A percentile compares a stretch with the other conserved stretches of the same genome.
These are phyloP conservation scores for Myxozyma neotropica DNA, from an alignment of 805 yeast genomes.

Conservation along the genomic window DNA sequence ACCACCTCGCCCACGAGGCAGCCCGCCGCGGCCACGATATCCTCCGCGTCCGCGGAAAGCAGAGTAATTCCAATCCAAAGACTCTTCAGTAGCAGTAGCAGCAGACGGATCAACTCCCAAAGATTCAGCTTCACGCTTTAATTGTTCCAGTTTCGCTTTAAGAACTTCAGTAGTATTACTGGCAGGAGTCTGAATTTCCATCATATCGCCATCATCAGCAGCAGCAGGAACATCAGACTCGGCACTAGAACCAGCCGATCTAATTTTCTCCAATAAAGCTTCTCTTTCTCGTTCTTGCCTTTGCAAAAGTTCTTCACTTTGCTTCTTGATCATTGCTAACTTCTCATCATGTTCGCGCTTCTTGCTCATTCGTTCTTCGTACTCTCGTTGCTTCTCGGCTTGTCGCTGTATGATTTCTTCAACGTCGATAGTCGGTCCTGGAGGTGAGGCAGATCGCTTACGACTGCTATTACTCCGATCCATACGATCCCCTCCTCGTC, in stretches of 20 bases:
- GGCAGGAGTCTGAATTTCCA: neutral
- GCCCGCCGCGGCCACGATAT: conserved; percentile 34
- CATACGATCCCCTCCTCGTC: conserved; percentile 1
- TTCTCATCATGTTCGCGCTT: conserved; percentile 43
- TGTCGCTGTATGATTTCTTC: conserved; percentile 47
- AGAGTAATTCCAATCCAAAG: conserved; percentile 8
- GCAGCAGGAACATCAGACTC: conserved; percentile 7
- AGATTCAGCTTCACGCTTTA: conserved; percentile 42
- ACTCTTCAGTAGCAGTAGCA: conserved; percentile 18
- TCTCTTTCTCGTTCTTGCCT: conserved; percentile 43
- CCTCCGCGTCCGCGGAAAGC: conserved; percentile 31
- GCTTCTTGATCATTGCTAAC: conserved; percentile 42
- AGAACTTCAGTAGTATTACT: conserved; percentile 38
- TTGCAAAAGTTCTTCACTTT: conserved; percentile 45
- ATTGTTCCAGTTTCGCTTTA: conserved; percentile 41
- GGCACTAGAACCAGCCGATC: conserved; percentile 15
- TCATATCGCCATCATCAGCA: neutral
- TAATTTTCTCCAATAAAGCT: conserved; percentile 32
- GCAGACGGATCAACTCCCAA: conserved; percentile 38
- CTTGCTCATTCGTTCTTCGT: conserved; percentile 46
- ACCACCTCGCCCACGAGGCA: conserved; percentile 35
- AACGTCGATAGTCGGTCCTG: conserved; percentile 42
- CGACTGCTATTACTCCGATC: neutral
- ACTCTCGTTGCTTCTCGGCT: conserved; percentile 47
- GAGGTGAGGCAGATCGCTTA: conserved; percentile 33